Percentiles rank a stretch among this genome's conserved stretches.
phyloP scores from a whole-genome alignment of 805 yeast species.

The Spathaspora girioi region DNA sequence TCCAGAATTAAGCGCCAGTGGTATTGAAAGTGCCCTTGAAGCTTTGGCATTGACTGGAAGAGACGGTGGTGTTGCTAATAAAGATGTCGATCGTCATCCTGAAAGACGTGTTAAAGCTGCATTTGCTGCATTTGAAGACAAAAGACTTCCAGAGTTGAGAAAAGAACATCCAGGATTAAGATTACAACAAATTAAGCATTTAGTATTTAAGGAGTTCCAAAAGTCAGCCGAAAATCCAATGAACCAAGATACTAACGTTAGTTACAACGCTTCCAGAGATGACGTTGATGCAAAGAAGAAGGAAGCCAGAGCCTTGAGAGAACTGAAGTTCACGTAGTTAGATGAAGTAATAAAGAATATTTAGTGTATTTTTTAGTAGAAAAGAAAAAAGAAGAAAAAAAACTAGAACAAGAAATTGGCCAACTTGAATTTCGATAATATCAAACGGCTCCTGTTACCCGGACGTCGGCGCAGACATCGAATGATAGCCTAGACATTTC shows the following conservation, averaged over 20 bases:
- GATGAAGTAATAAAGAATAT: neutral
- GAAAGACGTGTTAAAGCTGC: conserved; percentile 89
- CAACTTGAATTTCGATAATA: neutral
- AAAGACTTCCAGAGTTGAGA: conserved; percentile 66
- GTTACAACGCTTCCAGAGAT: conserved; percentile 56
- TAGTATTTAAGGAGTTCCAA: conserved; percentile 75
- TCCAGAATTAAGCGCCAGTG: conserved; percentile 62
- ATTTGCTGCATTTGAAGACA: conserved; percentile 63
- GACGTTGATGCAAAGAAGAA: conserved; percentile 47
- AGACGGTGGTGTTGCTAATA: conserved; percentile 52
- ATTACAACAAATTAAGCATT: conserved; percentile 71
- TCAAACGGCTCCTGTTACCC: neutral
- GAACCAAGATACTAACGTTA: conserved; percentile 67
- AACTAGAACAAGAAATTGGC: neutral
- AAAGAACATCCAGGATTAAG: conserved; percentile 79
- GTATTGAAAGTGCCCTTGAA: conserved; percentile 74
- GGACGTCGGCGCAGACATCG: neutral
- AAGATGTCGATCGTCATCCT: conserved; percentile 80
- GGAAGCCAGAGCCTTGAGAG: conserved; percentile 49
- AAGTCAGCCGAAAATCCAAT: conserved; percentile 80
- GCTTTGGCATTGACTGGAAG: conserved; percentile 66
- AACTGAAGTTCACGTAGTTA: conserved; percentile 30
- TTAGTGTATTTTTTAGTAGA: neutral
- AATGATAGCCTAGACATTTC: neutral
- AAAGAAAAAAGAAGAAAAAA: conserved; percentile 1